A percentile compares a stretch with the other conserved stretches of the same genome.
phyloP scores from a whole-genome alignment of 164 flowering plant genomes.

The Kalanchoe fedtschenkoi region DNA sequence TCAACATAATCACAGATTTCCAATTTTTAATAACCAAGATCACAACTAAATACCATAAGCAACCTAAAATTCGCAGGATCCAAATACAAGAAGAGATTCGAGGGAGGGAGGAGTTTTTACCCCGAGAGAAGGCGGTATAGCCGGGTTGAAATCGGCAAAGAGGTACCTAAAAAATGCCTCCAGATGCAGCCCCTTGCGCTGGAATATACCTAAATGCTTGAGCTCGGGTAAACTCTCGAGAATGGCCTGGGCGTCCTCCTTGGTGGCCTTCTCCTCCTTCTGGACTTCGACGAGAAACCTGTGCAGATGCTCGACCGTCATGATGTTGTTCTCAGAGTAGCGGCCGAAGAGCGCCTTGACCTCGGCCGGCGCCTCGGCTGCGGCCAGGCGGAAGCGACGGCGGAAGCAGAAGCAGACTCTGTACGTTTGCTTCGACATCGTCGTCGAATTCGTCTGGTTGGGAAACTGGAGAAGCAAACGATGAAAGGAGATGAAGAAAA shows the following conservation, averaged over 20 bases:
- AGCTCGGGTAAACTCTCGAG: slow-evolving; percentile 27
- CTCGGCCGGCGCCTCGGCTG: slow-evolving; percentile 56
- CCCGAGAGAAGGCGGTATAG: slow-evolving; percentile 25
- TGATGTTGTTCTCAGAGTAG: slow-evolving; percentile 58
- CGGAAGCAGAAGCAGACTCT: slow-evolving; percentile 73
- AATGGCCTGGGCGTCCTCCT: slow-evolving; percentile 53
- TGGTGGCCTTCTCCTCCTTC: slow-evolving; percentile 36
- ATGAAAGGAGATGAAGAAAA: too few species aligned
- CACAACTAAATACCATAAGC: too few species aligned
- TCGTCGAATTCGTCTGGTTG: too few species aligned
- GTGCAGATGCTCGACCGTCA: slow-evolving; percentile 48
- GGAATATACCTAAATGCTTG: slow-evolving; percentile 33
- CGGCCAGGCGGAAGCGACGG: slow-evolving; percentile 42
- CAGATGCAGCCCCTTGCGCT: slow-evolving; percentile 30
- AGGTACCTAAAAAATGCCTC: slow-evolving; percentile 53
- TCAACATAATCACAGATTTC: too few species aligned
- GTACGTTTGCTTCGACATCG: slow-evolving; percentile 65
- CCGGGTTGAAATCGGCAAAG: slow-evolving; percentile 36
- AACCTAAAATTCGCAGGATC: too few species aligned
- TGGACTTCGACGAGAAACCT: slow-evolving; percentile 60
- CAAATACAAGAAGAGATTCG: too few species aligned
- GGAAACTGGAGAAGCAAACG: too few species aligned
- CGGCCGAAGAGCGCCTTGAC: slow-evolving; percentile 42
- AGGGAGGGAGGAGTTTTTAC: slow-evolving; percentile 13
- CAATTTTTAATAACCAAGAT: too few species aligned